Conservation (phyloP, 75 land plant species). For the Adiantum capillusveneris region DNA sequence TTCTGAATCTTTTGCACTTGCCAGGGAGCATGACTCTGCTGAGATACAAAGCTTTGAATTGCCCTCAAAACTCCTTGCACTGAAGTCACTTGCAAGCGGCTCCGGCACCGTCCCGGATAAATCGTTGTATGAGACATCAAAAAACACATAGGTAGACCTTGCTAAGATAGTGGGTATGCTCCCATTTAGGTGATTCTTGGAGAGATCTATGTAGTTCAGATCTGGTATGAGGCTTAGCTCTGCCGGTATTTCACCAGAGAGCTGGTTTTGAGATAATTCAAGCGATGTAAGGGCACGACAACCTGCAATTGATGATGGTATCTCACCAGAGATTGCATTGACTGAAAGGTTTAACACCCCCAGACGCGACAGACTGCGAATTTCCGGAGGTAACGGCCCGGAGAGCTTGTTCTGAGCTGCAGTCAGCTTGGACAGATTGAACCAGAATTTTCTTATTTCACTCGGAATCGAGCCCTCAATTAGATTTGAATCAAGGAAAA, state of each 20-base stretch:
- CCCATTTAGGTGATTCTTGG: conserved; percentile 58
- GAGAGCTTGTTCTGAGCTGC: not conserved
- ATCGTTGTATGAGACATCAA: conserved; percentile 55
- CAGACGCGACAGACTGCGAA: conserved; percentile 57
- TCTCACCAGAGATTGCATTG: conserved; percentile 42
- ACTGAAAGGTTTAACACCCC: conserved; percentile 65
- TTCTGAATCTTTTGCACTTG: not conserved
- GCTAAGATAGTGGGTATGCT: conserved; percentile 49
- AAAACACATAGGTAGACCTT: conserved; percentile 17
- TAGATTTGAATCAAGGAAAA: conserved; percentile 29
- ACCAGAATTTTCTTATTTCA: no score
- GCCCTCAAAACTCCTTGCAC: conserved; percentile 8
- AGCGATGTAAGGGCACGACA: conserved; percentile 55
- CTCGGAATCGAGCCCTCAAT: conserved; percentile 53
- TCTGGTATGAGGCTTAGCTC: conserved; percentile 49
- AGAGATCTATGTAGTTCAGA: conserved; percentile 70
- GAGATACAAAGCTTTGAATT: conserved; percentile 11
- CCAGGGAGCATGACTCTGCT: not conserved
- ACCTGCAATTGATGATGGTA: conserved; percentile 46
- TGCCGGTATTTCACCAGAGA: conserved; percentile 52
- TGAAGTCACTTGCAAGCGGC: conserved; percentile 18
- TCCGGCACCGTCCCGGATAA: conserved; percentile 47
- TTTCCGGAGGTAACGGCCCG: conserved; percentile 59
- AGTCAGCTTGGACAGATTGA: no score
- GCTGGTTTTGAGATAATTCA: conserved; percentile 54